Conservation (phyloP, 2,329 filamentous ascomycete species). For the Neonectria magnoliae region DNA sequence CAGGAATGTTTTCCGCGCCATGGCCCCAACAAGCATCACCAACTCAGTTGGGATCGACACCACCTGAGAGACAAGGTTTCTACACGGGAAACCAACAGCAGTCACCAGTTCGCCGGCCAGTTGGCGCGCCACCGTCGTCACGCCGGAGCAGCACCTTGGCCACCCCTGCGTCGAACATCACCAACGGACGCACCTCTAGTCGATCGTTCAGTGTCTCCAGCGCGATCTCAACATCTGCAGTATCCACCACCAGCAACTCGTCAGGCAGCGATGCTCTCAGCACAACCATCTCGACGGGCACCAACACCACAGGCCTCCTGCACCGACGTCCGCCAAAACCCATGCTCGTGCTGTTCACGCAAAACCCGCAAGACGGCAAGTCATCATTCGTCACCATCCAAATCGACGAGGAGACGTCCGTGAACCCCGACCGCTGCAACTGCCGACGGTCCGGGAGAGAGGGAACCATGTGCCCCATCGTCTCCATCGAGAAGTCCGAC, state of each 20-base stretch:
- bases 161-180: conserved; percentile 15
- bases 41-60: conserved; percentile 23
- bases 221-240: conserved; percentile 2
- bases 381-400: conserved; percentile 45
- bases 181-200: conserved; percentile 19
- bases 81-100: conserved; percentile 21
- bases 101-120: conserved; percentile 28
- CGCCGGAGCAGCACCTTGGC: conserved; percentile 26
- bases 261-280: conserved; percentile 40
- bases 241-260: conserved; percentile 40
- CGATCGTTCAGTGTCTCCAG: conserved; percentile 40
- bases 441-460: conserved; percentile 44
- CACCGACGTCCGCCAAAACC: conserved; percentile 46
- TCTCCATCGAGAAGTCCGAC: conserved; percentile 42
- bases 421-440: conserved; percentile 49
- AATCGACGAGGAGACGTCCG: conserved; percentile 45
- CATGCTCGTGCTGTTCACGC: conserved; percentile 49
- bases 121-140: conserved; percentile 32
- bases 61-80: conserved; percentile 28
- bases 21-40: conserved; percentile 36
- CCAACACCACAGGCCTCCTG: conserved; percentile 43
- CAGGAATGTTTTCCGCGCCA: conserved; percentile 19
- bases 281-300: conserved; percentile 39
- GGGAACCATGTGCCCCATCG: conserved; percentile 37
- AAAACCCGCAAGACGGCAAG: conserved; percentile 31